phyloP scores from a whole-genome alignment of 1,139 yeast genomes.

The Blastobotrys capitulatus region DNA sequence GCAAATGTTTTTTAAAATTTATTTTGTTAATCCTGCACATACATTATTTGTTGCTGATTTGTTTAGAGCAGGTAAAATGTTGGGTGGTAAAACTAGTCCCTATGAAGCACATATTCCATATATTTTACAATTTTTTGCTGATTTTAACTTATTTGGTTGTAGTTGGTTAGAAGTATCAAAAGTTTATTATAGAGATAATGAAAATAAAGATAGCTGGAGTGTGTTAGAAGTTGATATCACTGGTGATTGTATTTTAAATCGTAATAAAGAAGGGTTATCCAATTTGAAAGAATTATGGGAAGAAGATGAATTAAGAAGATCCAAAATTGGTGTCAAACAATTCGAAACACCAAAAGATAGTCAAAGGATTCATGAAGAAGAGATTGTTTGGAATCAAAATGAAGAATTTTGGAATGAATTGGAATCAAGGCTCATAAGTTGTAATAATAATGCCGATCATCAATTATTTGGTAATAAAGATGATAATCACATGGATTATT shows the following conservation, averaged over 20 bases:
- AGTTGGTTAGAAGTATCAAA: constrained; percentile 53
- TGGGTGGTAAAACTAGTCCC: constrained; percentile 39
- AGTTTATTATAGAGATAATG: constrained; percentile 16
- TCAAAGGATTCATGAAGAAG: background rate
- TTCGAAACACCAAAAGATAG: constrained; percentile 8
- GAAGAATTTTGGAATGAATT: background rate
- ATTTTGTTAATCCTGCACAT: constrained; percentile 59
- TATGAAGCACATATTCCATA: constrained; percentile 82
- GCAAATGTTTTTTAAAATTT: constrained; percentile 59
- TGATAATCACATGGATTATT: background rate
- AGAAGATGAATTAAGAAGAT: constrained; percentile 56
- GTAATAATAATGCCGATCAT: background rate
- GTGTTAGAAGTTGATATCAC: constrained; percentile 65
- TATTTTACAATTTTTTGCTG: constrained; percentile 70
- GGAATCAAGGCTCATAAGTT: background rate
- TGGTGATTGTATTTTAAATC: constrained; percentile 54
- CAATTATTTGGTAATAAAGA: background rate
- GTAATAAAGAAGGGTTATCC: constrained; percentile 37
- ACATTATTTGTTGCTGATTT: constrained; percentile 55
- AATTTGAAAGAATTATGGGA: constrained; percentile 58
- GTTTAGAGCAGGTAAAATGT: constrained; percentile 46
- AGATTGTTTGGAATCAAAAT: constrained; percentile 2
- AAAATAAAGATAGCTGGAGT: constrained; percentile 49
- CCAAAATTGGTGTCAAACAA: background rate
- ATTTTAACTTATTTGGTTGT: constrained; percentile 80